Percentiles rank a stretch among this genome's conserved stretches.
Evolutionary conservation across 371 early-diverging fungal species (phyloP).

Genomic region (Mucor racemosus): DNA sequence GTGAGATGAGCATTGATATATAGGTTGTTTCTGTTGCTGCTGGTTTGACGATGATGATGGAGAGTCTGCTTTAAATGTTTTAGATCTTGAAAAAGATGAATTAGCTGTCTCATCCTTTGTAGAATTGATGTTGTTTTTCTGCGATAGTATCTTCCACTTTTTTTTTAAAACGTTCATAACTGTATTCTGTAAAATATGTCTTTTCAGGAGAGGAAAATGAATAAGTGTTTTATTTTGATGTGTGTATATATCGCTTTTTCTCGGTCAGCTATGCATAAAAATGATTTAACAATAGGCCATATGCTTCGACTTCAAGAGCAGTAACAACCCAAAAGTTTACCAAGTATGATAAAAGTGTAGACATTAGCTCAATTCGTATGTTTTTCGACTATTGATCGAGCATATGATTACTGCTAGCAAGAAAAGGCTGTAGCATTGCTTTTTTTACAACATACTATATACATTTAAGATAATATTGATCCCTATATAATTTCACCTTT

Average conservation of each 20-base stretch:
- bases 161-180: not conserved
- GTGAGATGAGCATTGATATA: not conserved
- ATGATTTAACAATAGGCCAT: too few species aligned
- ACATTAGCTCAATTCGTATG: too few species aligned
- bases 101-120: not conserved
- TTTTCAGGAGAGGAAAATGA: not conserved
- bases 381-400: too few species aligned
- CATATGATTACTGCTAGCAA: too few species aligned
- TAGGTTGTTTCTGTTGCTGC: not conserved
- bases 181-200: not conserved
- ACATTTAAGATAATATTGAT: too few species aligned
- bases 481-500: too few species aligned
- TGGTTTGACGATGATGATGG: not conserved
- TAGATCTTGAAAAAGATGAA: not conserved
- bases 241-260: not conserved
- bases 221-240: not conserved
- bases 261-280: too few species aligned
- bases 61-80: not conserved
- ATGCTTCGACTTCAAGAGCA: too few species aligned
- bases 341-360: too few species aligned
- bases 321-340: too few species aligned
- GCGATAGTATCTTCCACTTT: not conserved
- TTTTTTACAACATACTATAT: too few species aligned
- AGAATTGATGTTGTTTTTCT: not conserved
- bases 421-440: too few species aligned